phyloP scores from a whole-genome alignment of 208 protist genomes.

The Crithidia brevicula region DNA sequence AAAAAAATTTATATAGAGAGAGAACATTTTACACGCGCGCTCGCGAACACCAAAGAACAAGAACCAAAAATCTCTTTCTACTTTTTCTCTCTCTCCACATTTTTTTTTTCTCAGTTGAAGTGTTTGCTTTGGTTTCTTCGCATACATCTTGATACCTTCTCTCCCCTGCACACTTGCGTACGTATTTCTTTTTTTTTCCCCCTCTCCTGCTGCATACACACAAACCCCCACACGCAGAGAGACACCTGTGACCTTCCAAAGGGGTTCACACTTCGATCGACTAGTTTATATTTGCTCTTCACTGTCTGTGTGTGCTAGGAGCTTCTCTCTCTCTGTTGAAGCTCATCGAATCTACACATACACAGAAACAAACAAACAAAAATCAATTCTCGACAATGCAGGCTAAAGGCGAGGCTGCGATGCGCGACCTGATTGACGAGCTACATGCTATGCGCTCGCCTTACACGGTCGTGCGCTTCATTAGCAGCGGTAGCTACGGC shows the following conservation, averaged over 20 bases:
- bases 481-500: constrained; percentile 91
- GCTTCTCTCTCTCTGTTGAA: too few relatives aligned
- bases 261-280: too few relatives aligned
- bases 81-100: not conserved
- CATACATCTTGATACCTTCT: too few relatives aligned
- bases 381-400: constrained; percentile 31
- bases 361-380: too few relatives aligned
- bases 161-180: too few relatives aligned
- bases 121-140: not conserved
- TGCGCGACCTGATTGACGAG: constrained; percentile 81
- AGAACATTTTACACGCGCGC: too few relatives aligned
- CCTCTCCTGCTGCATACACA: not conserved
- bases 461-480: constrained; percentile 83
- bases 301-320: not conserved
- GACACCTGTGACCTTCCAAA: too few relatives aligned
- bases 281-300: too few relatives aligned
- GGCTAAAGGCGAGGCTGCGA: constrained; percentile 69
- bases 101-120: not conserved
- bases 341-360: too few relatives aligned
- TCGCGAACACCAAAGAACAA: too few relatives aligned
- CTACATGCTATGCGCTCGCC: constrained; percentile 70
- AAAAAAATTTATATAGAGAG: not conserved
- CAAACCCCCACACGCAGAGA: not conserved
- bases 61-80: too few relatives aligned
- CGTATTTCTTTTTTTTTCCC: constrained; percentile 3